Evolutionary conservation across 257 asterid genomes (phyloP).

Genomic region (Orobanche coerulescens): DNA sequence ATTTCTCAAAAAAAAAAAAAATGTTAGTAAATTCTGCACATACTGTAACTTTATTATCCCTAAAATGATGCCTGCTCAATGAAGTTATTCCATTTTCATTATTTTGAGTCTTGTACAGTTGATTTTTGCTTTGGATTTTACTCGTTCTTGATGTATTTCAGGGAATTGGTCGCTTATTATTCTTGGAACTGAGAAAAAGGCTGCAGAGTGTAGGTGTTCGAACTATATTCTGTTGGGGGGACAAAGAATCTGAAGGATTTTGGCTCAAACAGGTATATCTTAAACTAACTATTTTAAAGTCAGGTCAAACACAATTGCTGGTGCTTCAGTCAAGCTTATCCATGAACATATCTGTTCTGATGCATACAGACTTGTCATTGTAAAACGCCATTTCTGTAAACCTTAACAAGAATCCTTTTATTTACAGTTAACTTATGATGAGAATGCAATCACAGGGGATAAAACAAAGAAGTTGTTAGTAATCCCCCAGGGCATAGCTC

Average conservation of each 20-base stretch:
- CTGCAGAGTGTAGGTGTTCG: conserved; percentile 64
- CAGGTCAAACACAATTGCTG: neutral
- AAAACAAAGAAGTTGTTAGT: no score
- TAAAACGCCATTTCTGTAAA: no score
- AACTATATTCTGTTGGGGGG: conserved; percentile 83
- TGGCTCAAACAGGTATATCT: conserved; percentile 73
- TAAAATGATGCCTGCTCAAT: no score
- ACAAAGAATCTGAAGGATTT: conserved; percentile 83
- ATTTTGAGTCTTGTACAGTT: conserved; percentile 4
- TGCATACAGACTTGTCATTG: neutral
- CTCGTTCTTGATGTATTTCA: conserved; percentile 25
- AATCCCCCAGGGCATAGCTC: no score
- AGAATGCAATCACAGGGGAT: no score
- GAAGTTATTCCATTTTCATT: no score
- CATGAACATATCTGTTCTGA: neutral
- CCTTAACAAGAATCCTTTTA: no score
- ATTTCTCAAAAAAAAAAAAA: no score
- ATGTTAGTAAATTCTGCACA: no score
- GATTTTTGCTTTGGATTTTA: neutral
- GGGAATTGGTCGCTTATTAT: conserved; percentile 72
- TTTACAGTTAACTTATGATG: no score
- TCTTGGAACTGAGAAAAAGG: conserved; percentile 60
- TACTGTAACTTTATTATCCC: no score
- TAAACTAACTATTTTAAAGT: neutral
- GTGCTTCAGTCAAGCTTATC: neutral